A percentile compares a stretch with the other conserved stretches of the same genome.
These are phyloP conservation scores for Petunia hybrid DNA, from an alignment of 305 asterid genomes.

Conservation along the genomic window DNA sequence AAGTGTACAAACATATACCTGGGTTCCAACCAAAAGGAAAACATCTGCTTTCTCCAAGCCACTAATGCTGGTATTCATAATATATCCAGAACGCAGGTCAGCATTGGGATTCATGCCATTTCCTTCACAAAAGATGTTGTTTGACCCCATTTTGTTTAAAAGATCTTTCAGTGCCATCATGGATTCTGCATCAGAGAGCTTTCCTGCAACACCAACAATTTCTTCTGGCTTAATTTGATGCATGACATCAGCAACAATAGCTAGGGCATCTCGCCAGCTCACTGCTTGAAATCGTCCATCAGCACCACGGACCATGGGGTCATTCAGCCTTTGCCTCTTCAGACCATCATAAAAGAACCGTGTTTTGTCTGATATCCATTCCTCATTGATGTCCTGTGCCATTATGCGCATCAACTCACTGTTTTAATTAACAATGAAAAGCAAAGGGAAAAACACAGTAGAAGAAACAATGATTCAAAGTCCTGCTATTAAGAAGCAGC, in stretches of 20 bases:
- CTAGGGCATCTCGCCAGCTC: slow-evolving; percentile 96
- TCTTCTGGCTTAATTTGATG: slow-evolving; percentile 80
- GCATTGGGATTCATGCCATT: slow-evolving; percentile 85
- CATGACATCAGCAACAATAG: slow-evolving; percentile 80
- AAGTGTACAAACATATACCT: slow-evolving; percentile 56
- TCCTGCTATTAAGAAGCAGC: background rate
- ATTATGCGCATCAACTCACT: slow-evolving; percentile 31
- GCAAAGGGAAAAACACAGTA: slow-evolving; percentile 4
- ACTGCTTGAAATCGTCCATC: slow-evolving; percentile 97
- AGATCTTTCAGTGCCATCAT: slow-evolving; percentile 85
- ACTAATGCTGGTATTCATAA: slow-evolving; percentile 89
- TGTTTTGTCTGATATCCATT: slow-evolving; percentile 99
- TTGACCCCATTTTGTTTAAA: slow-evolving; percentile 84
- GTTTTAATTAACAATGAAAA: slow-evolving; percentile 28
- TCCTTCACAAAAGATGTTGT: slow-evolving; percentile 95
- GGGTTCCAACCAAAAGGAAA: slow-evolving; percentile 96
- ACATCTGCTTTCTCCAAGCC: slow-evolving; percentile 96
- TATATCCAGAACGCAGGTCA: slow-evolving; percentile 92
- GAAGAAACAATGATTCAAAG: slow-evolving; percentile 23
- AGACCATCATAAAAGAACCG: slow-evolving; percentile 97
- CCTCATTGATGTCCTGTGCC: slow-evolving; percentile 93
- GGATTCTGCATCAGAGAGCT: slow-evolving; percentile 96
- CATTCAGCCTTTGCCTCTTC: slow-evolving; percentile 97
- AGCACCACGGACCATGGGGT: slow-evolving; percentile 94
- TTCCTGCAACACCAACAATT: slow-evolving; percentile 94